Conservation (phyloP, 306 rosid species). For the Gillenia trifoliata region DNA sequence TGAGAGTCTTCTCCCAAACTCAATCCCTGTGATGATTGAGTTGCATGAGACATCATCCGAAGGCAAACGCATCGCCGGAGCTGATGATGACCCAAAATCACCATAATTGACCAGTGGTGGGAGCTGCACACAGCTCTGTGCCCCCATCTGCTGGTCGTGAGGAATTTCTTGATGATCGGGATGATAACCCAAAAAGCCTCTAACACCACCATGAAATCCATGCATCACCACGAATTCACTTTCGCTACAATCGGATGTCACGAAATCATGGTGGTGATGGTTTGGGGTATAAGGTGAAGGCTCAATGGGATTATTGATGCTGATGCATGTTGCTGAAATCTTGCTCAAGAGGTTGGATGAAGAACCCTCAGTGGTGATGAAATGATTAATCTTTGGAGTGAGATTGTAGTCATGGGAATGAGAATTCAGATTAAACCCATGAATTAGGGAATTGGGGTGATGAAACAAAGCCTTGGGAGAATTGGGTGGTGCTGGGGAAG, state of each 20-base stretch:
- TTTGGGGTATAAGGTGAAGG: background rate
- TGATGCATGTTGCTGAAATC: background rate
- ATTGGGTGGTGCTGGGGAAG: conserved; percentile 1
- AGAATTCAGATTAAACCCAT: conserved; percentile 14
- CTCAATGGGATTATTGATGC: background rate
- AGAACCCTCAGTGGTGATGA: conserved; percentile 10
- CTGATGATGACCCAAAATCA: conserved; percentile 12
- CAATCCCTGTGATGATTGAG: background rate
- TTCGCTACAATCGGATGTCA: background rate
- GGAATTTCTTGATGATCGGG: background rate
- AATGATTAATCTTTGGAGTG: background rate
- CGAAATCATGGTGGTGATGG: background rate
- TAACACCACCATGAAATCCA: background rate
- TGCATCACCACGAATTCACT: background rate
- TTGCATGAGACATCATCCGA: background rate
- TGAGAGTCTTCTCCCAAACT: background rate
- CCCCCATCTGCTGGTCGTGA: background rate
- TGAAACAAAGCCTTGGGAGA: too few relatives aligned
- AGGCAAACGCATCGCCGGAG: background rate
- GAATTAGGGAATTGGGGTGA: background rate
- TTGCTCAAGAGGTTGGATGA: conserved; percentile 19
- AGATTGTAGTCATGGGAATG: background rate
- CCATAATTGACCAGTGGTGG: background rate
- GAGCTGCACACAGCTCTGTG: background rate
- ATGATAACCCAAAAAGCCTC: background rate